Conservation (phyloP, 306 rosid species). For the Acmispon strigosus region DNA sequence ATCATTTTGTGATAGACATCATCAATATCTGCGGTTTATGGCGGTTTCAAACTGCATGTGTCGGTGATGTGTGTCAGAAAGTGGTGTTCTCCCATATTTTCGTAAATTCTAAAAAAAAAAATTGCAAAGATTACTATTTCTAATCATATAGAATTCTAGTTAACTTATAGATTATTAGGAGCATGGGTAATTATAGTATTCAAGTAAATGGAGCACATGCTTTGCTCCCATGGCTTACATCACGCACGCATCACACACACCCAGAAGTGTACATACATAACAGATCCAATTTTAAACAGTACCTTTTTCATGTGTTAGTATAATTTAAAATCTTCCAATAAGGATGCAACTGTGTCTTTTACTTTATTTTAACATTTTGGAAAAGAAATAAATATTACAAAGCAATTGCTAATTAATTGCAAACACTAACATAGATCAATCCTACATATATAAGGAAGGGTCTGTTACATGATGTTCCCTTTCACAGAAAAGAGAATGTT, state of each 20-base stretch:
- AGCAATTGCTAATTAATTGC: not conserved
- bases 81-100: too few relatives aligned
- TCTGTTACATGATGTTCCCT: slow-evolving; percentile 18
- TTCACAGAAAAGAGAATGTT: slow-evolving; percentile 13
- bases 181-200: too few relatives aligned
- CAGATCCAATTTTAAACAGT: slow-evolving; percentile 10
- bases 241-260: slow-evolving; percentile 24
- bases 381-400: not conserved
- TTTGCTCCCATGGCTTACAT: slow-evolving; percentile 21
- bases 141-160: not conserved
- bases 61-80: too few relatives aligned
- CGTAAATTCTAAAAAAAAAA: too few relatives aligned
- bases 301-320: slow-evolving; percentile 14
- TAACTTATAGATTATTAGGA: not conserved
- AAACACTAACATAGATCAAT: not conserved
- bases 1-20: too few relatives aligned
- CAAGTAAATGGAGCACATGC: slow-evolving; percentile 14
- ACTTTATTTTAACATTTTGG: not conserved
- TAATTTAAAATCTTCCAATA: not conserved
- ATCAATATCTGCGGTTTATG: too few relatives aligned
- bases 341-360: slow-evolving; percentile 12
- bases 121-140: slow-evolving; percentile 1
- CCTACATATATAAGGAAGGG: too few relatives aligned
- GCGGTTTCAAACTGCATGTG: too few relatives aligned
- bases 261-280: not conserved